These are phyloP conservation scores for Podaxis rugospora DNA, from an alignment of 768 basidiomycete genomes.

Conservation along the genomic window DNA sequence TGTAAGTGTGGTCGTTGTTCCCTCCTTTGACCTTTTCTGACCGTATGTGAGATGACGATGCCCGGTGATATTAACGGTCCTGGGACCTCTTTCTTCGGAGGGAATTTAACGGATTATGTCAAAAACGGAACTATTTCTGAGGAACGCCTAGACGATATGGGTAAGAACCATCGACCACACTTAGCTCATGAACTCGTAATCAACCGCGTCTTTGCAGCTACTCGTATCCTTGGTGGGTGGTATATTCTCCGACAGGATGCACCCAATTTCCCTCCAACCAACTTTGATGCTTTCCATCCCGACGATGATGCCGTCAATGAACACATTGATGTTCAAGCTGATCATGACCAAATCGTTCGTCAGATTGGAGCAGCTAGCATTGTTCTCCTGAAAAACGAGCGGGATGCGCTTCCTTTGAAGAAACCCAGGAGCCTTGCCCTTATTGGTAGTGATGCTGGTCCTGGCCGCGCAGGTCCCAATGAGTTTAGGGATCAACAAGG, in stretches of 20 bases:
- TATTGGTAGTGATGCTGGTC: constrained; percentile 63
- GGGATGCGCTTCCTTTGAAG: constrained; percentile 51
- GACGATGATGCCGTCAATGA: constrained; percentile 50
- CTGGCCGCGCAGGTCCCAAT: constrained; percentile 65
- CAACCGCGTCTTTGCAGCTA: constrained; percentile 37
- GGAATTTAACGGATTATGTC: constrained; percentile 63
- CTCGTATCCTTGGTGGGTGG: constrained; percentile 71
- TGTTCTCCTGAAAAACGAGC: constrained; percentile 72
- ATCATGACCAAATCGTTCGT: constrained; percentile 64
- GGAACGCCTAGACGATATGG: constrained; percentile 73
- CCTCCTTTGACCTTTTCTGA: neutral
- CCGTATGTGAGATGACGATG: constrained; percentile 57
- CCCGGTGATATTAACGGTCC: constrained; percentile 51
- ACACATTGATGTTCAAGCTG: constrained; percentile 65
- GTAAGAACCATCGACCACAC: constrained; percentile 24
- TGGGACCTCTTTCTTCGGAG: constrained; percentile 56
- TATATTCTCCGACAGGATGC: constrained; percentile 65
- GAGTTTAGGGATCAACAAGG: constrained; percentile 62
- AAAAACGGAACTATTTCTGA: constrained; percentile 67
- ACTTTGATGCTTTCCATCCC: constrained; percentile 64
- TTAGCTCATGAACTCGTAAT: neutral
- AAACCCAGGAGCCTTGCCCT: constrained; percentile 56
- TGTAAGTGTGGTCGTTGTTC: constrained; percentile 27
- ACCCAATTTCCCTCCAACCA: constrained; percentile 54
- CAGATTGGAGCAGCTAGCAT: constrained; percentile 72